These are phyloP conservation scores for Marchantia polymorpha DNA, from an alignment of 225 moss, liverwort and hornwort species.

Conservation along the genomic window DNA sequence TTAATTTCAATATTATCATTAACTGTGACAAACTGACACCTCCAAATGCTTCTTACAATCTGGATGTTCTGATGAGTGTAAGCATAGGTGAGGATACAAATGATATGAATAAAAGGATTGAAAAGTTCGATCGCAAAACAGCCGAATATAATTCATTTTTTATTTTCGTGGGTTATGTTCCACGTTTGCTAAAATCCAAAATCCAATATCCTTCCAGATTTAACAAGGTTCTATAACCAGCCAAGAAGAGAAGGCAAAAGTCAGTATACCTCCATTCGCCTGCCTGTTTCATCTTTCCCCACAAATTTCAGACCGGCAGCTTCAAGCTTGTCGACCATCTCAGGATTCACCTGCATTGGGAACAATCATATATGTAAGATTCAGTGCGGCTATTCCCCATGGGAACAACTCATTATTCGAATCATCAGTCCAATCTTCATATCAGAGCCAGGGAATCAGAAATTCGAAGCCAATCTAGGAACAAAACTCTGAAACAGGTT, in stretches of 20 bases:
- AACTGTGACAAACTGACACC: no score
- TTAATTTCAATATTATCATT: no score
- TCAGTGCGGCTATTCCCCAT: background rate
- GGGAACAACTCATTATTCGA: background rate
- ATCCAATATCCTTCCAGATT: no score
- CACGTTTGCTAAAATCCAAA: no score
- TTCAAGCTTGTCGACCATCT: constrained; percentile 80
- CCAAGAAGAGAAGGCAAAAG: background rate
- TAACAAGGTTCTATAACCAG: background rate
- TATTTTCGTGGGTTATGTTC: no score
- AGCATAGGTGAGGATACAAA: no score
- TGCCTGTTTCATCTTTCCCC: constrained; percentile 85
- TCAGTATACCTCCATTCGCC: constrained; percentile 78
- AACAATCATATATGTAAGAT: background rate
- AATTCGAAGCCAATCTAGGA: no score
- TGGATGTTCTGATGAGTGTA: no score
- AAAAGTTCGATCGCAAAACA: no score
- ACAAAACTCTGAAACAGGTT: background rate
- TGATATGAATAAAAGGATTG: no score
- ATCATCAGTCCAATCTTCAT: background rate
- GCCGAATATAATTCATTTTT: no score
- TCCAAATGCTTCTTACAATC: no score
- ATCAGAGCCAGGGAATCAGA: background rate
- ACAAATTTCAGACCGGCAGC: constrained; percentile 81
- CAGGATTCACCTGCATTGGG: constrained; percentile 78